Percentiles rank a stretch among this genome's conserved stretches.
Evolutionary conservation across 331 rosid species (phyloP).

Genomic region (Malus hybrid): DNA sequence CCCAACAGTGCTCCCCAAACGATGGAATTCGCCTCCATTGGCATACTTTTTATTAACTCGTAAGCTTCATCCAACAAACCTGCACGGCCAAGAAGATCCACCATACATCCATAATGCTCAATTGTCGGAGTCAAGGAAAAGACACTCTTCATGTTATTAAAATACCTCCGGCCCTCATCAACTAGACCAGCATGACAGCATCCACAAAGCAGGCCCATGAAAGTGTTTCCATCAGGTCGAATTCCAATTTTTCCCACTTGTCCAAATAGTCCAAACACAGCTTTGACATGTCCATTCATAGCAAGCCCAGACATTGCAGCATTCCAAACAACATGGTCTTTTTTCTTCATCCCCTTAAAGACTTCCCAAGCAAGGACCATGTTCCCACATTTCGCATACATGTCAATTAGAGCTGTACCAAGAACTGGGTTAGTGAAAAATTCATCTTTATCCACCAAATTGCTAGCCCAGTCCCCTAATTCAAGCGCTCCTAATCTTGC

Average conservation of each 20-base stretch:
- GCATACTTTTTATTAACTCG: constrained; percentile 6
- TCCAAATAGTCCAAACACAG: constrained; percentile 14
- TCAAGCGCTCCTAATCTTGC: constrained; percentile 59
- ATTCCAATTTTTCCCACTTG: constrained; percentile 13
- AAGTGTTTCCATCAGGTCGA: constrained; percentile 16
- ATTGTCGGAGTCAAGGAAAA: constrained; percentile 15
- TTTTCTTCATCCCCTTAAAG: constrained; percentile 16
- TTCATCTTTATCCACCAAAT: constrained; percentile 38
- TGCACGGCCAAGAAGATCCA: constrained; percentile 23
- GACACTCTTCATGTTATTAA: background rate
- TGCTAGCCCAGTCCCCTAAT: constrained; percentile 46
- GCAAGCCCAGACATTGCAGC: constrained; percentile 21
- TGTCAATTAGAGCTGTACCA: constrained; percentile 65
- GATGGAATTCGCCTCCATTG: constrained; percentile 13
- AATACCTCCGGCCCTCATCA: constrained; percentile 15
- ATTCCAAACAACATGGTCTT: constrained; percentile 18
- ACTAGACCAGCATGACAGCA: constrained; percentile 24
- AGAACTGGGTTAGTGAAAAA: constrained; percentile 45
- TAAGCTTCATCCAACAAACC: constrained; percentile 20
- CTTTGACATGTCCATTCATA: constrained; percentile 13
- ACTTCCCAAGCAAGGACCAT: constrained; percentile 26
- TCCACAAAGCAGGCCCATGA: constrained; percentile 17
- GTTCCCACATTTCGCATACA: constrained; percentile 67
- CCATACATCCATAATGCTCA: constrained; percentile 30
- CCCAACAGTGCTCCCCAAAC: constrained; percentile 23